Base-by-base conservation (phyloP, 257 asterid genomes). In the Linaria vulgaris region DNA sequence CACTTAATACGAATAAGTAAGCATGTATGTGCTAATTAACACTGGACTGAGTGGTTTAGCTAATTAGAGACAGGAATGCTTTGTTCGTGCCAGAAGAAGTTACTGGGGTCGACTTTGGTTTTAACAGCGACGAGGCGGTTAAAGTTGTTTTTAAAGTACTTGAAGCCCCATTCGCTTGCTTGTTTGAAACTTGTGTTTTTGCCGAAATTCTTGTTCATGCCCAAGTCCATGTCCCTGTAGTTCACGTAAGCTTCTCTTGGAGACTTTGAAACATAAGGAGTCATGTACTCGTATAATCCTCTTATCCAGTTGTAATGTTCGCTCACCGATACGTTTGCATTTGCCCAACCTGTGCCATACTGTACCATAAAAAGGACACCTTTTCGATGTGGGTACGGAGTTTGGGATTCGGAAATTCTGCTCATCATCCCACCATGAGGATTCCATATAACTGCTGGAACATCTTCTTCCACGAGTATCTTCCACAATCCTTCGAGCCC, bases 361-460 rank as follows among this genome's bases (percentile, higher is more conserved):
- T 65, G 61, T 38, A 44, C 53, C 61, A 65, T 65, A 52, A 65
- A 65, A 23, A 65, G 23, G 9, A 65, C 70, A 11, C 70, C 70
- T 21, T 65, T 65, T 22, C 70, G 38, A 20, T 65, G 70, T 1
- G 70, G 70, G 12, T 52, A 65, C 19, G 70, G 52, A 54, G 44
- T 65, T 65, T 65, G 39, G 7, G 63, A 19, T 37, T 58, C 63
- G 12, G 49, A 38, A 10, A 58, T 19, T n/a, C n/a, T n/a, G n/a
- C n/a, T n/a, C n/a, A n/a, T n/a, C n/a, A n/a, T n/a, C n/a, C n/a
- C n/a, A n/a, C 70, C 70, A 55, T 17, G 54, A 3, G 70, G 70
- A 22, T 52, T 65, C 70, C 54, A 65, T 65, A 65, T 51, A n/a
- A 55, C 1, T 12, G 54, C 54, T 12, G 70, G 63, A 4, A 43